These are phyloP conservation scores for Syncephalastrum racemosum DNA, from an alignment of 371 early-diverging fungal genomes.

Conservation along the genomic window DNA sequence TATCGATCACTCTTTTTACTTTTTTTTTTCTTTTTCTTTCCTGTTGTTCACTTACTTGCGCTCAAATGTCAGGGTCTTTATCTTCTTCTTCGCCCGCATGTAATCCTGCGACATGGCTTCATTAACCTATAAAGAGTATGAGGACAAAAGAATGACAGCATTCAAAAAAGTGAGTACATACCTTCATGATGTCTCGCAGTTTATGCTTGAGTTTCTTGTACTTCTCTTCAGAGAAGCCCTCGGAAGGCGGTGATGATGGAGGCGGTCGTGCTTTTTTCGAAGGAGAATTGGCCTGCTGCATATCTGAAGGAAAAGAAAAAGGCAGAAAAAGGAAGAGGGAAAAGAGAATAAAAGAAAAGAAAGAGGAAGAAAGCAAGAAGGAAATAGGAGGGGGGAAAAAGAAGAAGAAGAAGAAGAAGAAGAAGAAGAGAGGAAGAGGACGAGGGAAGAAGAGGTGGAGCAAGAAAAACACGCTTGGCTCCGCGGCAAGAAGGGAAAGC, in stretches of 20 bases:
- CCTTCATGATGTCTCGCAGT: slow-evolving; percentile 57
- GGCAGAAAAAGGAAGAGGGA: background rate
- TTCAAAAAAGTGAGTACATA: slow-evolving; percentile 14
- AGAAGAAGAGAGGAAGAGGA: slow-evolving; percentile 5
- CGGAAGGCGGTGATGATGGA: slow-evolving; percentile 6
- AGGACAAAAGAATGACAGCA: background rate
- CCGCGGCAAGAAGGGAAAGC: too few species aligned
- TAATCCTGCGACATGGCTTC: slow-evolving; percentile 48
- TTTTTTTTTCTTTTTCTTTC: background rate
- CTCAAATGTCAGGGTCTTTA: slow-evolving; percentile 50
- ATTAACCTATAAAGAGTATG: slow-evolving; percentile 36
- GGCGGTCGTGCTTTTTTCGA: background rate
- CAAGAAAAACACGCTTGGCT: background rate
- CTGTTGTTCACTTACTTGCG: slow-evolving; percentile 45
- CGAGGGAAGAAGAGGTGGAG: background rate
- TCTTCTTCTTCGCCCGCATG: slow-evolving; percentile 43
- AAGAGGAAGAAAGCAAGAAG: slow-evolving; percentile 1
- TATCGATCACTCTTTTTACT: background rate
- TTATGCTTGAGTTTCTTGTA: slow-evolving; percentile 54
- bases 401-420: slow-evolving; percentile 6
- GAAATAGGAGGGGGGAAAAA: background rate
- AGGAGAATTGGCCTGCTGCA: background rate
- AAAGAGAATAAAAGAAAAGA: slow-evolving; percentile 3
- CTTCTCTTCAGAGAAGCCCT: slow-evolving; percentile 41
- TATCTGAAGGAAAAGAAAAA: slow-evolving; percentile 5